phyloP scores from a whole-genome alignment of 2,329 filamentous ascomycete species.

The Herpotrichia juniperi region DNA sequence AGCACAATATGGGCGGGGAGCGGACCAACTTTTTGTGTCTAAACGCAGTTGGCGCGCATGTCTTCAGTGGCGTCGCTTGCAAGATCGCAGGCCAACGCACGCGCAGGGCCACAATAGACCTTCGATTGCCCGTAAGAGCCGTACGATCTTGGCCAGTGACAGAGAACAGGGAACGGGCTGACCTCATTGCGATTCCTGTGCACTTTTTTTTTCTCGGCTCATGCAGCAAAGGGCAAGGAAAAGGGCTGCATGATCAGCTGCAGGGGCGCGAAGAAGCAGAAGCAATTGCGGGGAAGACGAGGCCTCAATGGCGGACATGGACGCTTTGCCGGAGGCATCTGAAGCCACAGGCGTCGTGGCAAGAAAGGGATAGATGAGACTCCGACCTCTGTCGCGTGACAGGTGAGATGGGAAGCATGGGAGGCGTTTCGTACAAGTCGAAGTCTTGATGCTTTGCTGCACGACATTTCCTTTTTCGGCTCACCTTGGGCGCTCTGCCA shows the following conservation, averaged over 20 bases:
- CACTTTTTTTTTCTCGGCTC: constrained; percentile 34
- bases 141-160: constrained; percentile 28
- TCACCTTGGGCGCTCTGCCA: constrained; percentile 19
- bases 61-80: constrained; percentile 30
- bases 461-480: constrained; percentile 21
- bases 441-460: constrained; percentile 19
- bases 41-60: constrained; percentile 43
- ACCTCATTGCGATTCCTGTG: constrained; percentile 27
- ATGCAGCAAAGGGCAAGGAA: constrained; percentile 35
- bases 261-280: constrained; percentile 43
- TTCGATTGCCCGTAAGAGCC: constrained; percentile 17
- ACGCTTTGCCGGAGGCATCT: constrained; percentile 9
- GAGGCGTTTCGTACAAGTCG: no score
- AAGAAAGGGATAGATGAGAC: constrained; percentile 23
- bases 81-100: constrained; percentile 39
- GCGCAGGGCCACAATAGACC: constrained; percentile 33
- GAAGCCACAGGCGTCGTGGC: constrained; percentile 21
- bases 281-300: constrained; percentile 47
- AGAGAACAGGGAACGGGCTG: constrained; percentile 30
- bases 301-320: constrained; percentile 13
- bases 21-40: constrained; percentile 36
- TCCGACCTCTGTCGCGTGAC: constrained; percentile 15
- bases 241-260: constrained; percentile 48
- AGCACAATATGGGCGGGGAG: constrained; percentile 35
- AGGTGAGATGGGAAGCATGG: no score